Evolutionary conservation across 345 rosid genomes (phyloP), one percentile per base, ranked within the genome.

Genomic region (Geranium rotundifolium): DNA sequence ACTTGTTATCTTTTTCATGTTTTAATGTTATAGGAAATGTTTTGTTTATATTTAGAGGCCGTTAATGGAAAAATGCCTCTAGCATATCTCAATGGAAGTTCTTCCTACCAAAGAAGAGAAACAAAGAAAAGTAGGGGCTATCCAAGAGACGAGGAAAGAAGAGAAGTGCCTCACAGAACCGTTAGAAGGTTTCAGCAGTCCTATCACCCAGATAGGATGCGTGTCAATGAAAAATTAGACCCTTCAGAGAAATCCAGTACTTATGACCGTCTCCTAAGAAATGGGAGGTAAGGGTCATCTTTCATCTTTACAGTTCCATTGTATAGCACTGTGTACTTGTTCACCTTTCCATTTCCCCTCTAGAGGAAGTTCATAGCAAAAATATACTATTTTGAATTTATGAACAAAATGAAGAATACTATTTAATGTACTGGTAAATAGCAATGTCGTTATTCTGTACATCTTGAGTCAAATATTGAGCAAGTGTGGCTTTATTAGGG

Each of bases 221-320:
- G 60, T 69, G 69, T 59, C 56, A 73, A 68, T 62, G 65, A 70
- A 20, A 75, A 75, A 62, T 78, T 64, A 54, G 70, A 75, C 57
- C 72, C 70, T 61, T 66, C 72, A 56, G 64, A 80, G 60, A 66
- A 70, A 46, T 67, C 67, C 37, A 72, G 72, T 66, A 61, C 74
- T 58, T 91, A 91, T 74, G 62, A 86, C 77, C 65, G 64, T 64
- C 78, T 84, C 66, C 77, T 91, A 61, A 78, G 80, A 77, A 76
- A 65, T 49, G 89, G 95, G 67, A 91, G 97, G 96, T 91, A 83
- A 77, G 16, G 39, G 18, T 56, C 62, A 34, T 20, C 64, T 54
- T 64, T 56, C 63, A 62, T 15, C 54, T 56, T 54, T 62, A 19
- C 37, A 55, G 19, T 12, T 50, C 23, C 29, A 31, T 64, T 10